Evolutionary conservation across 305 asterid genomes (phyloP).

Genomic region (Solanum hybrid): DNA sequence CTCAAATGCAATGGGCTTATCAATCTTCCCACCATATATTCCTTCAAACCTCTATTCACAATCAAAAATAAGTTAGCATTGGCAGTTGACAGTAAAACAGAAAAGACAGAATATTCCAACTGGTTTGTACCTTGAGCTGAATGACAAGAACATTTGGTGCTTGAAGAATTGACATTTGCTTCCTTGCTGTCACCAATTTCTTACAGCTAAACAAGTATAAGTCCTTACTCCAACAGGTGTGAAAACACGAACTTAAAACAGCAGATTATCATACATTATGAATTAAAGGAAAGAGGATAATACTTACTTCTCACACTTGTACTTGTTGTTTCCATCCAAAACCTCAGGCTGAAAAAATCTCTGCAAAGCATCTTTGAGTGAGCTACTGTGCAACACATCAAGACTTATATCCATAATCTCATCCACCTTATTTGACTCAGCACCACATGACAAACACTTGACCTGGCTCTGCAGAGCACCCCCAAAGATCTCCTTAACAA

Average conservation of each 20-base stretch:
- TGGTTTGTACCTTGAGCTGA: constrained; percentile 67
- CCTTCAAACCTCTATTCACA: constrained; percentile 82
- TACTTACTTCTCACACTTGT: constrained; percentile 87
- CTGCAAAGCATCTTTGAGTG: constrained; percentile 77
- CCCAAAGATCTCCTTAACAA: constrained; percentile 92
- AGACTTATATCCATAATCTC: constrained; percentile 98
- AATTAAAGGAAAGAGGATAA: neutral
- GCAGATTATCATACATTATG: neutral
- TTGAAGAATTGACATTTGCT: constrained; percentile 84
- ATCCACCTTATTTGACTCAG: constrained; percentile 92
- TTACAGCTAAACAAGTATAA: constrained; percentile 67
- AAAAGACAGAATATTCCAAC: constrained; percentile 3
- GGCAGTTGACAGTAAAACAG: neutral
- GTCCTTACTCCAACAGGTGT: constrained; percentile 9
- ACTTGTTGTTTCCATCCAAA: constrained; percentile 89
- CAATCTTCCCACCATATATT: constrained; percentile 76
- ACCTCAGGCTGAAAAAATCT: constrained; percentile 85
- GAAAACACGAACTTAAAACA: neutral
- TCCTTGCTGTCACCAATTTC: constrained; percentile 89
- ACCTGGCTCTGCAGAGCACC: constrained; percentile 94
- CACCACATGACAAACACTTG: constrained; percentile 91
- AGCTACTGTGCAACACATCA: constrained; percentile 76
- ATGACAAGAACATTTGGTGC: constrained; percentile 96
- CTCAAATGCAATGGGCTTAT: constrained; percentile 68
- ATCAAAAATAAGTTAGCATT: constrained; percentile 3